These are phyloP conservation scores for Phytopythium helicoides DNA, from an alignment of 352 stramenopile species.

Conservation along the genomic window DNA sequence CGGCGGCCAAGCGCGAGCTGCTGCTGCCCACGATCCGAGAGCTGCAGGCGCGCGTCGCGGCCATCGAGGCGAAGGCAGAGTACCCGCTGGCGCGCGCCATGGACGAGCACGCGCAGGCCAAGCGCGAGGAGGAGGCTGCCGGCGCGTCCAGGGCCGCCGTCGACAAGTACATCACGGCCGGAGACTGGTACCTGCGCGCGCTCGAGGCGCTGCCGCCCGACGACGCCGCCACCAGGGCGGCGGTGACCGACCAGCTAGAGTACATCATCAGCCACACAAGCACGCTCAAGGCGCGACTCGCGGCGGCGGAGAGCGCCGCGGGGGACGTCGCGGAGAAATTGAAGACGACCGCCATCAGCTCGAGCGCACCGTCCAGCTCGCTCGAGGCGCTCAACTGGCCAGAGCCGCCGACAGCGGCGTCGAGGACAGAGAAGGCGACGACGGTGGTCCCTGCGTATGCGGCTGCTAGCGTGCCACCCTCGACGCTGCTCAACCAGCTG, in stretches of 20 bases:
- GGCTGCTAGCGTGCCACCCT: background rate
- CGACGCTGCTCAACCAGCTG: too few species aligned
- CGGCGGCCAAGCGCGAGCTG: conserved; percentile 58
- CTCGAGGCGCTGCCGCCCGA: conserved; percentile 33
- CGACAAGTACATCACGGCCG: conserved; percentile 54
- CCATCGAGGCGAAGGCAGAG: conserved; percentile 35
- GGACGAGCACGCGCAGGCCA: conserved; percentile 33
- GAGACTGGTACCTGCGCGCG: conserved; percentile 69
- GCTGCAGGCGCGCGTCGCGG: conserved; percentile 39
- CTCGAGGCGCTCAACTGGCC: conserved; percentile 38
- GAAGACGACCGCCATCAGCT: background rate
- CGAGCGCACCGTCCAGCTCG: background rate
- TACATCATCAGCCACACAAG: conserved; percentile 74
- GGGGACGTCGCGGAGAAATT: background rate
- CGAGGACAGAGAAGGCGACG: conserved; percentile 11
- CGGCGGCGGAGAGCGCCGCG: background rate
- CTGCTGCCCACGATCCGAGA: conserved; percentile 55
- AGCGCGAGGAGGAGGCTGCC: conserved; percentile 15
- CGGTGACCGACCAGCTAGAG: conserved; percentile 65
- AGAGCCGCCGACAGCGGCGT: conserved; percentile 17
- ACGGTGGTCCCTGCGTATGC: conserved; percentile 16
- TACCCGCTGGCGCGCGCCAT: conserved; percentile 28
- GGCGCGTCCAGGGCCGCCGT: conserved; percentile 11
- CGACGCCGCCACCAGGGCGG: conserved; percentile 26
- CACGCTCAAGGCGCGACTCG: conserved; percentile 32